Evolutionary conservation across 2,329 filamentous ascomycete genomes (phyloP).

Genomic region (Coniochaeta sp.): DNA sequence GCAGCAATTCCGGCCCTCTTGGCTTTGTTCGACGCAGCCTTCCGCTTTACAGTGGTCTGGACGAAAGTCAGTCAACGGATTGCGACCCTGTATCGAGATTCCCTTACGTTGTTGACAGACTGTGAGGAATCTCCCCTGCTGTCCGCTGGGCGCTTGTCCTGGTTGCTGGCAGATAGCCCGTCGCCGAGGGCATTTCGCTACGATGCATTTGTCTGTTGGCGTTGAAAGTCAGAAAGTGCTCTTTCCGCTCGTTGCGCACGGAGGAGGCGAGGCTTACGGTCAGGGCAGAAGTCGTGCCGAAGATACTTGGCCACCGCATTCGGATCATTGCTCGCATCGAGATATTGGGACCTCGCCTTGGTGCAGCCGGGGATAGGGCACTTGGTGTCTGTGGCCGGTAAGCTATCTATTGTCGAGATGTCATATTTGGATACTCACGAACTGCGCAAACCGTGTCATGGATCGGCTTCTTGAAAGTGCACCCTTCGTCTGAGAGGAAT

Average conservation of each 20-base stretch:
- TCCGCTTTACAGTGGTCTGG: conserved; percentile 13
- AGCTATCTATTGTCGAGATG: not conserved
- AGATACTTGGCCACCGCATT: conserved; percentile 8
- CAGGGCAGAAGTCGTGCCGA: conserved; percentile 12
- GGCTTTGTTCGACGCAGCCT: conserved; percentile 9
- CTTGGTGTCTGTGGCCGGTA: conserved; percentile 8
- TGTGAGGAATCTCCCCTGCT: not conserved
- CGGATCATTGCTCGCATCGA: conserved; percentile 12
- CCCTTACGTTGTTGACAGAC: conserved; percentile 12
- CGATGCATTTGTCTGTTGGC: conserved; percentile 12
- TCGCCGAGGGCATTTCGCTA: conserved; percentile 9
- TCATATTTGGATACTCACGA: conserved; percentile 7
- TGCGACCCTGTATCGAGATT: too few species aligned
- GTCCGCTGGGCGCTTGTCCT: not conserved
- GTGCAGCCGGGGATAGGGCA: conserved; percentile 13
- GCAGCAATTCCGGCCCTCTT: conserved; percentile 12
- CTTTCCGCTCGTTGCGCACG: not conserved
- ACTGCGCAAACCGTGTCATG: conserved; percentile 14
- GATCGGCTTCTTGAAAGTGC: conserved; percentile 12
- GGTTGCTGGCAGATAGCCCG: conserved; percentile 4
- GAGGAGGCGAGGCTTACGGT: conserved; percentile 9
- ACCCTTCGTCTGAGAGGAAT: conserved; percentile 12
- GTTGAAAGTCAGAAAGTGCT: not conserved
- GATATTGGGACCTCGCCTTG: conserved; percentile 13
- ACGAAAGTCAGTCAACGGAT: not conserved